phyloP scores from a whole-genome alignment of 2,329 filamentous ascomycete species.

The Fusarium sp. region DNA sequence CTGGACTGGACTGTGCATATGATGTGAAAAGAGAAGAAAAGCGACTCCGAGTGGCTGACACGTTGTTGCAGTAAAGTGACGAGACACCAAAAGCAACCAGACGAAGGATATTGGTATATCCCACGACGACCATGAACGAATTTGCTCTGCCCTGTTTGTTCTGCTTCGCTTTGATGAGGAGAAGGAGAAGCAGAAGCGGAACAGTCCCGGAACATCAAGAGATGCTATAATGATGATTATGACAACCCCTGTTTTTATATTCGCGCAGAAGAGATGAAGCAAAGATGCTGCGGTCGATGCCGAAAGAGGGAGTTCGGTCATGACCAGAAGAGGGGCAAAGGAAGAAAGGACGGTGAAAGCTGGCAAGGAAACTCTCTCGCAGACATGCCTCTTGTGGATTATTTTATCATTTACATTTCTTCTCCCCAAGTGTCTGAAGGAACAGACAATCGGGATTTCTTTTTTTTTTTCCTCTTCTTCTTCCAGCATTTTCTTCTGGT shows the following conservation, averaged over 20 bases:
- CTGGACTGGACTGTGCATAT: background rate
- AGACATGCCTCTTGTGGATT: conserved; percentile 14
- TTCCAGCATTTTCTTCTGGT: conserved; percentile 5
- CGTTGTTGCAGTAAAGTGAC: conserved; percentile 32
- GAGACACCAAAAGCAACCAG: conserved; percentile 25
- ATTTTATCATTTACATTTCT: conserved; percentile 15
- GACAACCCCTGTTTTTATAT: conserved; percentile 31
- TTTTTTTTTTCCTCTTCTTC: background rate
- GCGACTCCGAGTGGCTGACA: conserved; percentile 36
- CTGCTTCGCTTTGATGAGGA: background rate
- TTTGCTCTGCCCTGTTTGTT: conserved; percentile 16
- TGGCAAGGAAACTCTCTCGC: conserved; percentile 12
- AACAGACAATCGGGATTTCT: conserved; percentile 4
- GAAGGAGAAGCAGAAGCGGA: conserved; percentile 34
- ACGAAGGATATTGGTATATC: conserved; percentile 15
- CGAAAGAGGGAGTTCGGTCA: conserved; percentile 26
- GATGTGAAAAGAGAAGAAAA: conserved; percentile 5
- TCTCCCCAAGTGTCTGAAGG: conserved; percentile 7
- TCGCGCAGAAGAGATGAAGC: conserved; percentile 12
- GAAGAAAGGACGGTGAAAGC: conserved; percentile 12
- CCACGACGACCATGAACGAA: conserved; percentile 28
- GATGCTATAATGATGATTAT: conserved; percentile 34
- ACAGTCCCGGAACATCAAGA: conserved; percentile 15
- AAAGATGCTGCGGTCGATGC: conserved; percentile 22
- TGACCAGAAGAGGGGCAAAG: conserved; percentile 24